Evolutionary conservation across 2,329 filamentous ascomycete genomes (phyloP).

Genomic region (Aureobasidium mangrovei): DNA sequence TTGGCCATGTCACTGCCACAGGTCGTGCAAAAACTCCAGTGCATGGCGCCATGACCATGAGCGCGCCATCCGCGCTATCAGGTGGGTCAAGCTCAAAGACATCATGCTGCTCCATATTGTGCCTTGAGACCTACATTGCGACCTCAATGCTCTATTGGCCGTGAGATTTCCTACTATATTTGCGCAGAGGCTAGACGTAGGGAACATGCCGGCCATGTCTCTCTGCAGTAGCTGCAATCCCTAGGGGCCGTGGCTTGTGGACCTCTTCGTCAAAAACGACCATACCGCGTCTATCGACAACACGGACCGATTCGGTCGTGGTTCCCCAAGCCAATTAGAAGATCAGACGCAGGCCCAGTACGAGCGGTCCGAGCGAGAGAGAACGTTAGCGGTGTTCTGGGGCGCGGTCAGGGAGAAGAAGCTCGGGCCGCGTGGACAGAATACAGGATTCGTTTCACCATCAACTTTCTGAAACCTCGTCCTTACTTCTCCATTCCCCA

Average conservation of each 20-base stretch:
- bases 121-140: background rate
- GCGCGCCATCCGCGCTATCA: background rate
- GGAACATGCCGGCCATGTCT: background rate
- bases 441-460: background rate
- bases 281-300: background rate
- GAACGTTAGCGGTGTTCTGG: background rate
- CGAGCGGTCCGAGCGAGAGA: conserved; percentile 3
- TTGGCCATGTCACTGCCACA: conserved; percentile 4
- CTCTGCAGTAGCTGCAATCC: conserved; percentile 9
- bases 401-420: background rate
- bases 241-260: conserved; percentile 2
- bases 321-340: background rate
- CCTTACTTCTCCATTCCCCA: background rate
- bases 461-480: conserved; percentile 3
- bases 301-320: background rate
- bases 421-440: background rate
- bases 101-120: background rate
- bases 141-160: background rate
- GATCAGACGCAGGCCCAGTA: background rate
- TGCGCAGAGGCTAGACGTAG: background rate
- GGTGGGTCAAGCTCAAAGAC: background rate
- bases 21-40: background rate
- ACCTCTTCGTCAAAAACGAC: background rate
- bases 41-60: conserved; percentile 5
- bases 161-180: background rate